phyloP scores from a whole-genome alignment of 495 filamentous ascomycete species.

The Rhypophila decipiens region DNA sequence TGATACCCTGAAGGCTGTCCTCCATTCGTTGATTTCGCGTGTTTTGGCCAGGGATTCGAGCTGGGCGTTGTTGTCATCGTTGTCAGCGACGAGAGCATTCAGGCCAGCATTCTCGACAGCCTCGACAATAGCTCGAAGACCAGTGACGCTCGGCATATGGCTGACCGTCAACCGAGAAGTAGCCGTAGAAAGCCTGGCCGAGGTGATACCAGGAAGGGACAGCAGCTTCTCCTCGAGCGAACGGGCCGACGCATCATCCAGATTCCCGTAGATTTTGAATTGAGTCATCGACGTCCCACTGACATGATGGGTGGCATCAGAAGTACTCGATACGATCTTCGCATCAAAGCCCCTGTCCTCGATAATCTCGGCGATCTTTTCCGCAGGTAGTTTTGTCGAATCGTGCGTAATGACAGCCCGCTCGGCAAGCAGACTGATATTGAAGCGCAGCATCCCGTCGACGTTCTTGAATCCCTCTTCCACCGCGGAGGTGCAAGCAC shows the following conservation, averaged over 20 bases:
- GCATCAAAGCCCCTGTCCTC: conserved; percentile 92
- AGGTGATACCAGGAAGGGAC: conserved; percentile 61
- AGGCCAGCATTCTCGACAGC: conserved; percentile 71
- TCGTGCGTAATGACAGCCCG: conserved; percentile 86
- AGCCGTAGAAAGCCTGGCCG: conserved; percentile 62
- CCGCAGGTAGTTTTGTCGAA: conserved; percentile 55
- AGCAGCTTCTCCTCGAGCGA: conserved; percentile 64
- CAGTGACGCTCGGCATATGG: conserved; percentile 62
- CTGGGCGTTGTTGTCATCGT: conserved; percentile 94
- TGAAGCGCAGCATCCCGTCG: conserved; percentile 76
- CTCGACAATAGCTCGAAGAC: conserved; percentile 77
- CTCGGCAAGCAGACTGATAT: conserved; percentile 89
- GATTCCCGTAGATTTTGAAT: conserved; percentile 78
- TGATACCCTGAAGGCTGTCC: conserved; percentile 66
- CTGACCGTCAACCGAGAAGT: conserved; percentile 63
- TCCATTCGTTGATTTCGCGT: conserved; percentile 92
- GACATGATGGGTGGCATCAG: conserved; percentile 39
- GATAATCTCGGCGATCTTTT: conserved; percentile 77
- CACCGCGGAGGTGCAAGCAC: conserved; percentile 86
- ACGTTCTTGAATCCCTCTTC: conserved; percentile 72
- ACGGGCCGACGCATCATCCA: conserved; percentile 61
- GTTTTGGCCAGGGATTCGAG: conserved; percentile 94
- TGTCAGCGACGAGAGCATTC: conserved; percentile 84
- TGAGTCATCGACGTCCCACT: conserved; percentile 50
- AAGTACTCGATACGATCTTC: conserved; percentile 59